phyloP scores from a whole-genome alignment of 164 flowering plant species.

The Macadamia integrifolia region DNA sequence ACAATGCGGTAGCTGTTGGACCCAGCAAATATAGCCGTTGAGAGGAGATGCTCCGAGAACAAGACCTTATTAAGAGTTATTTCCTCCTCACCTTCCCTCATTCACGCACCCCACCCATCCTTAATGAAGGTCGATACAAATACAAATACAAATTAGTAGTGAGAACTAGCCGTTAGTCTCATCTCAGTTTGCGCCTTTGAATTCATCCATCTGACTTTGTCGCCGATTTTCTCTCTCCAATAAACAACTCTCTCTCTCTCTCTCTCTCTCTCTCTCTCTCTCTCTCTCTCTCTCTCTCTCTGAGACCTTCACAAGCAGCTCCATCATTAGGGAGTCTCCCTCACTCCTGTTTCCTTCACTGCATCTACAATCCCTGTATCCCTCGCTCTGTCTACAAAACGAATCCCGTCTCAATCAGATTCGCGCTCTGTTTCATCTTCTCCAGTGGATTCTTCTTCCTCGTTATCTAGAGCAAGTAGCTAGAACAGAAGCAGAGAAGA shows the following conservation, averaged over 20 bases:
- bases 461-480: neutral
- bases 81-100: too few relatives aligned
- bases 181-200: neutral
- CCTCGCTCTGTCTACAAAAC: constrained; percentile 8
- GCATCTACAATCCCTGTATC: neutral
- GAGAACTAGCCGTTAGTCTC: constrained; percentile 35
- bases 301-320: constrained; percentile 11
- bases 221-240: neutral
- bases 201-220: neutral
- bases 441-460: neutral
- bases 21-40: constrained; percentile 33
- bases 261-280: neutral
- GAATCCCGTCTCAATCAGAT: neutral
- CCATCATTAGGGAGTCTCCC: too few relatives aligned
- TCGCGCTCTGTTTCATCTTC: neutral
- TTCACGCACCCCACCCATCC: neutral
- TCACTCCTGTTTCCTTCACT: too few relatives aligned
- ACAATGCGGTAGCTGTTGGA: neutral
- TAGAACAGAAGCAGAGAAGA: neutral
- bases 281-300: neutral
- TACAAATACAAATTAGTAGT: too few relatives aligned
- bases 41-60: constrained; percentile 1
- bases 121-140: too few relatives aligned
- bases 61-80: neutral
- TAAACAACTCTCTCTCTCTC: neutral